Percentiles rank a stretch among this genome's conserved stretches.
phyloP scores from a whole-genome alignment of 805 yeast species.

The Isabelozyma pseudorhagii region DNA sequence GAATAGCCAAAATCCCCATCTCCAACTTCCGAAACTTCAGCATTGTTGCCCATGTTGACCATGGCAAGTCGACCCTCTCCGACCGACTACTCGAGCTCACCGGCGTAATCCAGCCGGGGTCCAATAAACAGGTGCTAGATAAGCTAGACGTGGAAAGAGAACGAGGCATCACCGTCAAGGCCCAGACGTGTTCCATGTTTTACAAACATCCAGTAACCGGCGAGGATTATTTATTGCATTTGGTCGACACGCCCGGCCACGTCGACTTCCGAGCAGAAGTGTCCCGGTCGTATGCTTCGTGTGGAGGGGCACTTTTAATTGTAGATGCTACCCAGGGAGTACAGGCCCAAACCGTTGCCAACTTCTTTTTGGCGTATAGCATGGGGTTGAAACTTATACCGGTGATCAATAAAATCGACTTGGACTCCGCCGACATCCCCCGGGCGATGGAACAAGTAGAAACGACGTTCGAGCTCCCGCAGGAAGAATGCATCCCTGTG shows the following conservation, averaged over 20 bases:
- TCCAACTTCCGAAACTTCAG: conserved; percentile 85
- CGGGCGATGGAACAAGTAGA: conserved; percentile 83
- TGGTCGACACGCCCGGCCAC: conserved; percentile 97
- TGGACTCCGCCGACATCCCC: conserved; percentile 82
- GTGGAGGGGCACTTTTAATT: conserved; percentile 86
- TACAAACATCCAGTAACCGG: conserved; percentile 56
- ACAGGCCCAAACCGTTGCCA: conserved; percentile 98
- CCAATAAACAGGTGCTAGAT: conserved; percentile 82
- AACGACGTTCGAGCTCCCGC: conserved; percentile 73
- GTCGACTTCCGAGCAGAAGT: conserved; percentile 96
- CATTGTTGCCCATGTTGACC: conserved; percentile 95
- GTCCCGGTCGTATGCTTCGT: conserved; percentile 89
- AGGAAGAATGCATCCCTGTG: conserved; percentile 73
- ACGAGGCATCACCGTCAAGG: conserved; percentile 94
- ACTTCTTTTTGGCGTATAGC: conserved; percentile 85
- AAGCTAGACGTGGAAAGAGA: conserved; percentile 92
- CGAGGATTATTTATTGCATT: conserved; percentile 77
- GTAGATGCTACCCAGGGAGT: conserved; percentile 97
- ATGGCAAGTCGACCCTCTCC: conserved; percentile 83
- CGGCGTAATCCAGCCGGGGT: conserved; percentile 77
- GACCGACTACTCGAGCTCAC: conserved; percentile 86
- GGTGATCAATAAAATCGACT: conserved; percentile 86
- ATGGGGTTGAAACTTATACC: conserved; percentile 81
- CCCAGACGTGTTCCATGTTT: conserved; percentile 94
- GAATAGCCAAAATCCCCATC: conserved; percentile 77